A percentile compares a stretch with the other conserved stretches of the same genome.
Conservation (phyloP, 2,329 filamentous ascomycete species). For the Macrophomina pseudophaseolina region DNA sequence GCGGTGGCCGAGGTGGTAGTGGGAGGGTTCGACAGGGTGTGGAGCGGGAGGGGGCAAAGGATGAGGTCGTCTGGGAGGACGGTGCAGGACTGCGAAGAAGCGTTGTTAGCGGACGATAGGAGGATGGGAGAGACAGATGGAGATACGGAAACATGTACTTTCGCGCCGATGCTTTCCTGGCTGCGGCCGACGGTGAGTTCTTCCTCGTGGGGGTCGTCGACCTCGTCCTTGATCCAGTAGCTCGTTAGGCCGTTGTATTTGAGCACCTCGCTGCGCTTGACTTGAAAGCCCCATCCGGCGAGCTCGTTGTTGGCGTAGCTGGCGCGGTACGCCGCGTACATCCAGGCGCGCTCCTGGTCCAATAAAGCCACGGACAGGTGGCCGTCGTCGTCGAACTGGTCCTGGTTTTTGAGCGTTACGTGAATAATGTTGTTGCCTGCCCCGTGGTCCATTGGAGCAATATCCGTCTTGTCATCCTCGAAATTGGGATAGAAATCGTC, state of each 20-base stretch:
- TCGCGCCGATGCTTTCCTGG: conserved; percentile 29
- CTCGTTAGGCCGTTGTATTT: conserved; percentile 57
- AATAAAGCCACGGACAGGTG: conserved; percentile 55
- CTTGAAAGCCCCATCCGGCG: conserved; percentile 63
- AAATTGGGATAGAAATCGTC: conserved; percentile 6
- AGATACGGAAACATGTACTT: conserved; percentile 27
- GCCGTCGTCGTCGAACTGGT: conserved; percentile 60
- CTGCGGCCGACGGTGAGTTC: conserved; percentile 37
- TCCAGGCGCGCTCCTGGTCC: conserved; percentile 52
- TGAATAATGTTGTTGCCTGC: conserved; percentile 12
- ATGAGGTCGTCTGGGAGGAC: not conserved
- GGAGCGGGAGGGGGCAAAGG: not conserved
- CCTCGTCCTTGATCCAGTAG: conserved; percentile 34
- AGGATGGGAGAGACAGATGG: not conserved
- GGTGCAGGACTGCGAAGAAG: not conserved
- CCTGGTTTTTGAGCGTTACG: conserved; percentile 58
- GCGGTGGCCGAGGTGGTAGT: not conserved
- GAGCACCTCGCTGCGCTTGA: conserved; percentile 62
- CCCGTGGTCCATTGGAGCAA: not conserved
- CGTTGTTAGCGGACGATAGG: not conserved
- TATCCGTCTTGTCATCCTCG: conserved; percentile 10
- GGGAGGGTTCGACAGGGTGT: not conserved
- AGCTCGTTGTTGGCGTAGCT: conserved; percentile 59
- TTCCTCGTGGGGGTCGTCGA: conserved; percentile 33
- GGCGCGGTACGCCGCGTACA: conserved; percentile 59